These are phyloP conservation scores for Gossypium longicalyx DNA, from an alignment of 345 rosid species.

Conservation along the genomic window DNA sequence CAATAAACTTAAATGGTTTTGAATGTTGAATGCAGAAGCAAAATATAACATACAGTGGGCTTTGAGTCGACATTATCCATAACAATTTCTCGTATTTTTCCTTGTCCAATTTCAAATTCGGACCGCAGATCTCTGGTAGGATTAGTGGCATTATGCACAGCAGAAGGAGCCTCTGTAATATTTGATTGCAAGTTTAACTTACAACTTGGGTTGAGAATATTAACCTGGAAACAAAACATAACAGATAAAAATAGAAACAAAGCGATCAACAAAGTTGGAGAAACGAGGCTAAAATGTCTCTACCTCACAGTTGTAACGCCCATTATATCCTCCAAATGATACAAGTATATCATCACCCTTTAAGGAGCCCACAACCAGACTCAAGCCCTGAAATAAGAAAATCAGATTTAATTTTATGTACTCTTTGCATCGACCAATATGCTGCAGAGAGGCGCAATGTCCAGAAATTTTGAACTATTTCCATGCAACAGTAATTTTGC, in stretches of 20 bases:
- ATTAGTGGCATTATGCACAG: slow-evolving; percentile 55
- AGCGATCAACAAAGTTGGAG: not conserved
- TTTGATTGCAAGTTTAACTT: slow-evolving; percentile 77
- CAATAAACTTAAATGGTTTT: not conserved
- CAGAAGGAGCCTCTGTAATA: slow-evolving; percentile 54
- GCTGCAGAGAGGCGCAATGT: not conserved
- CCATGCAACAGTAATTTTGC: not conserved
- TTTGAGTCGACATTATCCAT: slow-evolving; percentile 62
- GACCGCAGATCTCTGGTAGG: slow-evolving; percentile 80
- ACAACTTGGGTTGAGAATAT: slow-evolving; percentile 92
- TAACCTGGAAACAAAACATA: slow-evolving; percentile 42
- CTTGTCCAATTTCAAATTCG: slow-evolving; percentile 66
- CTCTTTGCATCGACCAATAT: not conserved
- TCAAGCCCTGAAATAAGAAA: slow-evolving; percentile 61
- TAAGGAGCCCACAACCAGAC: slow-evolving; percentile 76
- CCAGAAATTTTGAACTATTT: not conserved
- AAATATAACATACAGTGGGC: slow-evolving; percentile 41
- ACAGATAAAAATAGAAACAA: not conserved
- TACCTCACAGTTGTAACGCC: slow-evolving; percentile 91
- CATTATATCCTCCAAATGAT: slow-evolving; percentile 96
- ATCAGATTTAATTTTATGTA: not conserved
- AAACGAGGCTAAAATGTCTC: slow-evolving; percentile 13
- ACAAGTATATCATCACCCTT: slow-evolving; percentile 80
- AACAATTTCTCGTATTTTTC: slow-evolving; percentile 79
- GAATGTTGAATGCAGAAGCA: slow-evolving; percentile 2